Evolutionary conservation across 2,329 filamentous ascomycete genomes (phyloP).

Genomic region (Ophiocordyceps camponoti-saundersi): DNA sequence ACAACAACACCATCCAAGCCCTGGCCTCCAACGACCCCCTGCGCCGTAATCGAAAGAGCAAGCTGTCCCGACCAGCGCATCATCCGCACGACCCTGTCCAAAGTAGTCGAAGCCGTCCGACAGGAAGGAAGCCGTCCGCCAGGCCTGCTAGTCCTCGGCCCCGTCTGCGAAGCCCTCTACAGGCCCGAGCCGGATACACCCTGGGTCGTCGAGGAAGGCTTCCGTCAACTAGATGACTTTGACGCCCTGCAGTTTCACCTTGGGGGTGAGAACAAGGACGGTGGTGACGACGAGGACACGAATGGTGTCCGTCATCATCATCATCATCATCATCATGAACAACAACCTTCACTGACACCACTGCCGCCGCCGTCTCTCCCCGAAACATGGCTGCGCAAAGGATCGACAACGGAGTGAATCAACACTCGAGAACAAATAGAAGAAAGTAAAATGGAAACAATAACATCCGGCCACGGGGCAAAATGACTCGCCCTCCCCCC

Average conservation of each 20-base stretch:
- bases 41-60: conserved; percentile 82
- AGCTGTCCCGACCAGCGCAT: conserved; percentile 90
- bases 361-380: too few relatives aligned
- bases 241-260: not conserved
- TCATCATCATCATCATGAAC: too few relatives aligned
- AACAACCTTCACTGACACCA: too few relatives aligned
- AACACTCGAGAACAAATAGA: too few relatives aligned
- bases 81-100: conserved; percentile 67
- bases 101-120: conserved; percentile 70
- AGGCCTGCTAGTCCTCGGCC: conserved; percentile 71
- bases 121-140: conserved; percentile 79
- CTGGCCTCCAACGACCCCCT: conserved; percentile 69
- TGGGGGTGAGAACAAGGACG: not conserved
- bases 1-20: conserved; percentile 16
- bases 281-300: not conserved
- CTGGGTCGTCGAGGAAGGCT: conserved; percentile 82
- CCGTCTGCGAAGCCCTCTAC: conserved; percentile 64
- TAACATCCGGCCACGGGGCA: too few relatives aligned
- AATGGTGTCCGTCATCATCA: not conserved
- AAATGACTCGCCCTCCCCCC: too few relatives aligned
- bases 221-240: conserved; percentile 49
- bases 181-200: conserved; percentile 37
- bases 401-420: too few relatives aligned
- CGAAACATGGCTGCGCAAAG: too few relatives aligned
- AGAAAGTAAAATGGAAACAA: too few relatives aligned